Evolutionary conservation across 805 yeast genomes (phyloP).

Genomic region (Suhomyces emberorum): DNA sequence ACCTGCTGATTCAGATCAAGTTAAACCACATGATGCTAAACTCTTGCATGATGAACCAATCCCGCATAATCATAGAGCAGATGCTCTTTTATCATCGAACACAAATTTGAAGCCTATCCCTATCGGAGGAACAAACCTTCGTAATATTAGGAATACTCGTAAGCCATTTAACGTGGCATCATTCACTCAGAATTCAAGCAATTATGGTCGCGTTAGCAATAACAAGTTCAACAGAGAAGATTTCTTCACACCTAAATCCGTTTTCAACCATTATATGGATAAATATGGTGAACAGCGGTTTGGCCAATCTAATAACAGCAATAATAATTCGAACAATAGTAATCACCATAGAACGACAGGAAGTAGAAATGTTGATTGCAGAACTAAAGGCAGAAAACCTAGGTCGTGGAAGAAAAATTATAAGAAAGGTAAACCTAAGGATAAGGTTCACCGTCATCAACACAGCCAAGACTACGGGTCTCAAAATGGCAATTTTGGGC

Average conservation of each 20-base stretch:
- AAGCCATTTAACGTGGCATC: constrained; percentile 68
- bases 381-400: constrained; percentile 19
- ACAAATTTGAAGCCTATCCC: constrained; percentile 42
- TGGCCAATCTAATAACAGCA: constrained; percentile 7
- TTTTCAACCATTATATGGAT: constrained; percentile 67
- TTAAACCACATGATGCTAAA: constrained; percentile 2
- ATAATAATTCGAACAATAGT: constrained; percentile 6
- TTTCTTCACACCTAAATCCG: constrained; percentile 75
- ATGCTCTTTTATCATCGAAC: constrained; percentile 38
- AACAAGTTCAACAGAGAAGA: constrained; percentile 59
- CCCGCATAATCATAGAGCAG: constrained; percentile 41
- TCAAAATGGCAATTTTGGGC: not conserved
- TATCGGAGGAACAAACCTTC: constrained; percentile 24
- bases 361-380: constrained; percentile 5
- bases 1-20: constrained; percentile 8
- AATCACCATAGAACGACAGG: not conserved
- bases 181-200: constrained; percentile 32
- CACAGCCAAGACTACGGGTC: not conserved
- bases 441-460: constrained; percentile 3
- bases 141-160: constrained; percentile 41
- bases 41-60: constrained; percentile 11
- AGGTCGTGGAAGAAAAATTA: constrained; percentile 28
- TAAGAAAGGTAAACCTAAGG: constrained; percentile 6
- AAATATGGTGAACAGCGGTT: constrained; percentile 48
- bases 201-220: constrained; percentile 3